Evolutionary conservation across 2,329 filamentous ascomycete species (phyloP).

Genomic region (Aspergillus quadricinctus): DNA sequence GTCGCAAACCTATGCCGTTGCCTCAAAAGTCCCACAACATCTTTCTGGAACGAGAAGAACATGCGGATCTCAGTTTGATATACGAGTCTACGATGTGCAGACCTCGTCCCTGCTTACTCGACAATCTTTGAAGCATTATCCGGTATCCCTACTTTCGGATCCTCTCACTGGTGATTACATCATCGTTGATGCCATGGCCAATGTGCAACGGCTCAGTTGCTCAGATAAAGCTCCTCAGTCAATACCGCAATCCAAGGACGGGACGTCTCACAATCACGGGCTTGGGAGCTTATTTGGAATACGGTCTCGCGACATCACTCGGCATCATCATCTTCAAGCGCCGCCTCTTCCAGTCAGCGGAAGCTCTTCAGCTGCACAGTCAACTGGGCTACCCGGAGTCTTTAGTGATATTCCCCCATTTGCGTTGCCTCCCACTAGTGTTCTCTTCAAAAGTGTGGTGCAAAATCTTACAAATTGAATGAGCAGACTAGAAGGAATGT

Average conservation of each 20-base stretch:
- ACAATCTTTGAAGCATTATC: conserved; percentile 50
- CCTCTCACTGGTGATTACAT: conserved; percentile 67
- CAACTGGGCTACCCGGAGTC: conserved; percentile 28
- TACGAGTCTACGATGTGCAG: conserved; percentile 65
- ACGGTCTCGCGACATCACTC: conserved; percentile 1
- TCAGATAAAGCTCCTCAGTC: conserved; percentile 21
- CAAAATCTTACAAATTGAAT: conserved; percentile 16
- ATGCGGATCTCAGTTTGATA: conserved; percentile 36
- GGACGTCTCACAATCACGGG: conserved; percentile 25
- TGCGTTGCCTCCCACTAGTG: conserved; percentile 33
- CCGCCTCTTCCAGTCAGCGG: neutral
- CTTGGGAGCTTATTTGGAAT: conserved; percentile 32
- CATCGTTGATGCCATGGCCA: conserved; percentile 69
- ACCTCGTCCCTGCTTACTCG: conserved; percentile 57
- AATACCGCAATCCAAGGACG: conserved; percentile 19
- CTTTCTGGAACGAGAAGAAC: conserved; percentile 41
- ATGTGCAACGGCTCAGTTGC: conserved; percentile 52
- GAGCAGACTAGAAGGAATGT: neutral
- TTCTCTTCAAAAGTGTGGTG: conserved; percentile 38
- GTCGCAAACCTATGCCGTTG: conserved; percentile 63
- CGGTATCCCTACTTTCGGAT: conserved; percentile 64
- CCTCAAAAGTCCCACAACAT: conserved; percentile 36
- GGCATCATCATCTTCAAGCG: neutral
- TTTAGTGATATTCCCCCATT: conserved; percentile 38
- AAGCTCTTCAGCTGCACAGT: conserved; percentile 15